A percentile compares a stretch with the other conserved stretches of the same genome.
Evolutionary conservation across 371 early-diverging fungal species (phyloP).

Genomic region (Phascolomyces articulosus): DNA sequence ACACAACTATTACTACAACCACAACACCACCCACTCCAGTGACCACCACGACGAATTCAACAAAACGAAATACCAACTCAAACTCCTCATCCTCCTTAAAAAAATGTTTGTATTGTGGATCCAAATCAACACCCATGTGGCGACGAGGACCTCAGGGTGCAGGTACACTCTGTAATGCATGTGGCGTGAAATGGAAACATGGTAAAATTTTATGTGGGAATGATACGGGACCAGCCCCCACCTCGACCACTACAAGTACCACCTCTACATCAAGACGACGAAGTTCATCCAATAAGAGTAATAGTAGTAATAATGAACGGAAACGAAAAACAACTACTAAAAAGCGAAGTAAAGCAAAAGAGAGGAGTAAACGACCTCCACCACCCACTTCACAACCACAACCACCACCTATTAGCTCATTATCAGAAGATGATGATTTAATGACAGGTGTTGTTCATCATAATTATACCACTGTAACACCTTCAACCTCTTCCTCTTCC

Average conservation of each 20-base stretch:
- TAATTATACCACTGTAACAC: background rate
- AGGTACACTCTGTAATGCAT: conserved; percentile 87
- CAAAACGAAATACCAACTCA: conserved; percentile 2
- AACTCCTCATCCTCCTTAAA: conserved; percentile 22
- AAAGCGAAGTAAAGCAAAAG: conserved; percentile 3
- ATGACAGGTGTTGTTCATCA: conserved; percentile 6
- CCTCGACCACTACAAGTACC: background rate
- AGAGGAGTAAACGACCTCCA: background rate
- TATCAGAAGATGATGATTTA: conserved; percentile 15
- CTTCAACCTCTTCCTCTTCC: background rate
- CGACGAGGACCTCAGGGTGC: conserved; percentile 83
- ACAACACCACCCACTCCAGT: background rate
- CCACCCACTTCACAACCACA: background rate
- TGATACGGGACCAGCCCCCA: background rate
- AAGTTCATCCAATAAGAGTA: conserved; percentile 3
- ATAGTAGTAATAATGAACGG: conserved; percentile 3
- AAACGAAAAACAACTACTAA: conserved; percentile 1
- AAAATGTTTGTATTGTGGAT: conserved; percentile 77
- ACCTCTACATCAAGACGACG: background rate
- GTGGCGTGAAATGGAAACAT: conserved; percentile 90
- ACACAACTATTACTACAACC: background rate
- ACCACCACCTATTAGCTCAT: background rate
- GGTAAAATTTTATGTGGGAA: conserved; percentile 62
- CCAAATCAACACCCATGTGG: conserved; percentile 91
- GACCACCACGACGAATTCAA: background rate